These are phyloP conservation scores for Funneliformis mosseae DNA, from an alignment of 192 early-diverging fungal genomes.

Conservation along the genomic window DNA sequence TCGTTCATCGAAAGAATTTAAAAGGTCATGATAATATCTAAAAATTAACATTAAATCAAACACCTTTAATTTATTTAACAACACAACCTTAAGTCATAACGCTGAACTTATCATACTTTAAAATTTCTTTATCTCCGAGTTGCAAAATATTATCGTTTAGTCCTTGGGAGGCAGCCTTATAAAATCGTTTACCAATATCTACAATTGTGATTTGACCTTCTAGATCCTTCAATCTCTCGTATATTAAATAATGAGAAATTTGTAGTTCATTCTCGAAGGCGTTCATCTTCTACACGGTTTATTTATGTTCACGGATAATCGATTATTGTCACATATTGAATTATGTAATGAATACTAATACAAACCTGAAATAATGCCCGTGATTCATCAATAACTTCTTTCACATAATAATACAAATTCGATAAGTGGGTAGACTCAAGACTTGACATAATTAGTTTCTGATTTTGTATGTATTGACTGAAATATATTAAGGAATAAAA, in stretches of 20 bases:
- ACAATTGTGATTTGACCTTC: neutral
- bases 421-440: neutral
- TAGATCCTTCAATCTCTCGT: neutral
- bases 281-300: constrained; percentile 2
- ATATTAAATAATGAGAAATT: neutral
- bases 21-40: constrained; percentile 28
- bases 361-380: constrained; percentile 17
- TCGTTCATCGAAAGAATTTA: constrained; percentile 21
- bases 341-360: neutral
- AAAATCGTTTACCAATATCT: constrained; percentile 8
- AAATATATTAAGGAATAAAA: neutral
- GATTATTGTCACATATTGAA: neutral
- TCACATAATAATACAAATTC: neutral
- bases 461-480: neutral
- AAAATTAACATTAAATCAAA: neutral
- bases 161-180: constrained; percentile 13
- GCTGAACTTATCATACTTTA: too few relatives aligned
- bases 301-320: neutral
- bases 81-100: too few relatives aligned
- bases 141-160: neutral
- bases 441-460: neutral
- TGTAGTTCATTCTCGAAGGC: neutral
- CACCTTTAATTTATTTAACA: too few relatives aligned
- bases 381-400: neutral
- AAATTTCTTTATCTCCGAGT: constrained; percentile 2